Percentiles rank a stretch among this genome's conserved stretches.
Evolutionary conservation across 495 filamentous ascomycete genomes (phyloP).

Genomic region (Aspergillus sclerotiicarbonarius): DNA sequence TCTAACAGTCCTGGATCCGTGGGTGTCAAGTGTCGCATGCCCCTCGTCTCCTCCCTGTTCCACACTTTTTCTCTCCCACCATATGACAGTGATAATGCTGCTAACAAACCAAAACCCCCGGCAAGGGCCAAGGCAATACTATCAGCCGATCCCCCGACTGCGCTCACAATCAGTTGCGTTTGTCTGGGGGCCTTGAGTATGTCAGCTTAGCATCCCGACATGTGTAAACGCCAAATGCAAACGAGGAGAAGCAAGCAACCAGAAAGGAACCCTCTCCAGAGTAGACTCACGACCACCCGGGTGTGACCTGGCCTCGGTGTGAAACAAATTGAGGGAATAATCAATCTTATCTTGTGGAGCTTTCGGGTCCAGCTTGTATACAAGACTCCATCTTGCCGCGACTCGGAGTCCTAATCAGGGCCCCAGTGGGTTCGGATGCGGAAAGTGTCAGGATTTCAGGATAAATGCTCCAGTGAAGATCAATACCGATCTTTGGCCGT

Average conservation of each 20-base stretch:
- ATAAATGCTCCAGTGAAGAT: neutral
- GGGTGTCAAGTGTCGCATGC: neutral
- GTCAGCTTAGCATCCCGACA: slow-evolving; percentile 2
- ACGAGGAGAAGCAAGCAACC: neutral
- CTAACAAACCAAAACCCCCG: neutral
- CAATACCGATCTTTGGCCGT: neutral
- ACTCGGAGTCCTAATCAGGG: neutral
- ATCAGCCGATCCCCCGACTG: neutral
- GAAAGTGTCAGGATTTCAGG: neutral
- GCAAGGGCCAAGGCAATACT: neutral
- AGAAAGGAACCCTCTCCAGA: neutral
- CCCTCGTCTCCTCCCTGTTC: neutral
- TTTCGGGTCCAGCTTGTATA: slow-evolving; percentile 2
- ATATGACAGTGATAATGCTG: neutral
- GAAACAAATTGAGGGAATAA: slow-evolving; percentile 12
- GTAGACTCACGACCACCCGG: slow-evolving; percentile 4
- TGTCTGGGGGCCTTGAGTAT: neutral
- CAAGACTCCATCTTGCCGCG: slow-evolving; percentile 10
- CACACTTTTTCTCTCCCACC: neutral
- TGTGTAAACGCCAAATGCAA: neutral
- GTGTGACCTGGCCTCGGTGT: slow-evolving; percentile 1
- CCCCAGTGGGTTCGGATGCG: neutral
- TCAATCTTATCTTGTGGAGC: slow-evolving; percentile 34
- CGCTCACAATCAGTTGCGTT: neutral
- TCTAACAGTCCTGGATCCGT: neutral